These are phyloP conservation scores for Parathielavia appendiculata DNA, from an alignment of 495 filamentous ascomycete species.

Conservation along the genomic window DNA sequence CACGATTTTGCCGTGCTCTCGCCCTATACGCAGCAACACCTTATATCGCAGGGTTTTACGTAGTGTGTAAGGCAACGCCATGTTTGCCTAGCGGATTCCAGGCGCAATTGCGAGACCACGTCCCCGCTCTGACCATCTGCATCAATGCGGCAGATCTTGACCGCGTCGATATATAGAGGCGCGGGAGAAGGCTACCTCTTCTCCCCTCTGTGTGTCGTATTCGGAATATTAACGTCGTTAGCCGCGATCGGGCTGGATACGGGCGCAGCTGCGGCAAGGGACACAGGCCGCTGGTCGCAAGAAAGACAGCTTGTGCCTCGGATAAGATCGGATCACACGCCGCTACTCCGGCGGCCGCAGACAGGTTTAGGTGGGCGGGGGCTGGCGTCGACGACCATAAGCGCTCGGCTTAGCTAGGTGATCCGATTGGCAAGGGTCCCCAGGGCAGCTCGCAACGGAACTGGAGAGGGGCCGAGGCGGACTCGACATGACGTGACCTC, in stretches of 20 bases:
- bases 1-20: no score
- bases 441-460: neutral
- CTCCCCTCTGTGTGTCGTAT: slow-evolving; percentile 2
- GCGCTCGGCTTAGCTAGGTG: slow-evolving; percentile 2
- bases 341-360: neutral
- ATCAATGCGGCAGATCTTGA: neutral
- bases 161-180: neutral
- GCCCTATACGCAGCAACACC: neutral
- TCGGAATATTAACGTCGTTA: neutral
- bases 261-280: neutral
- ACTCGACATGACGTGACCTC: slow-evolving; percentile 1
- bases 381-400: neutral
- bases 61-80: neutral
- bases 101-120: slow-evolving; percentile 1
- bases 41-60: neutral
- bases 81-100: neutral
- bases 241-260: slow-evolving; percentile 3
- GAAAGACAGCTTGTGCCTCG: slow-evolving; percentile 1
- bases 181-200: neutral
- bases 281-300: neutral
- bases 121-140: neutral
- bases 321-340: neutral
- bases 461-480: neutral
- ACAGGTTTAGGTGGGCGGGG: neutral
- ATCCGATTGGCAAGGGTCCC: neutral